phyloP scores from a whole-genome alignment of 805 yeast species.

The Wickerhamiella nectarea region DNA sequence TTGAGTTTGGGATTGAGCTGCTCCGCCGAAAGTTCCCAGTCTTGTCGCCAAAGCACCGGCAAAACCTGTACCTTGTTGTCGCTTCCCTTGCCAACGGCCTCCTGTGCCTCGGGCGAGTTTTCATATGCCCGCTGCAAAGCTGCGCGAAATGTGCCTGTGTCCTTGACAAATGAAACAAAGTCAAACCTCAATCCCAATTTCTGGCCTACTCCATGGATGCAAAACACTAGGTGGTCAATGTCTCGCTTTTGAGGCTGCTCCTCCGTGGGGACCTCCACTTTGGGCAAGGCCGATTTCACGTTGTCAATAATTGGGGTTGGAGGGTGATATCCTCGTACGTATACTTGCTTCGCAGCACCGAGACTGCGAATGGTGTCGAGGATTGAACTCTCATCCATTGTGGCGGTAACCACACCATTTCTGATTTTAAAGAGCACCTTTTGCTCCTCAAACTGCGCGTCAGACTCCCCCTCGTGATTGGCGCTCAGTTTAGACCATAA shows the following conservation, averaged over 20 bases:
- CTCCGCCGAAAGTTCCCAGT: conserved; percentile 23
- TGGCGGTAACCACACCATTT: conserved; percentile 1
- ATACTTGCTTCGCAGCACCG: not conserved
- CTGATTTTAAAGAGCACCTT: not conserved
- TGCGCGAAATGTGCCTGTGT: conserved; percentile 45
- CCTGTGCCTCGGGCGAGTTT: conserved; percentile 6
- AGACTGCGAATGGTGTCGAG: conserved; percentile 3
- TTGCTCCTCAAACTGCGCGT: not conserved
- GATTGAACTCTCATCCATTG: not conserved
- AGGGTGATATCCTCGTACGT: conserved; percentile 4
- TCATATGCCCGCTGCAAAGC: conserved; percentile 10
- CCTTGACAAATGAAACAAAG: conserved; percentile 76
- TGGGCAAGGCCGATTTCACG: not conserved
- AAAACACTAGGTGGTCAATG: conserved; percentile 51
- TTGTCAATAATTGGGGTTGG: not conserved
- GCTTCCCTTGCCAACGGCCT: conserved; percentile 1
- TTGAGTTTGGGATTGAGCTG: conserved; percentile 10
- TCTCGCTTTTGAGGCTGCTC: conserved; percentile 2
- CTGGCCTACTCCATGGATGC: conserved; percentile 94
- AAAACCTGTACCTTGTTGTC: conserved; percentile 56
- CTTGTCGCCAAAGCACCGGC: conserved; percentile 87
- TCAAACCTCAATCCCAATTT: conserved; percentile 64
- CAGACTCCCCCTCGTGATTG: conserved; percentile 26
- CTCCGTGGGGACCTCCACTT: not conserved
- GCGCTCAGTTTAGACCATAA: conserved; percentile 31